Conservation (phyloP, 2,329 filamentous ascomycete genomes). For the Clonostachys rosea region DNA sequence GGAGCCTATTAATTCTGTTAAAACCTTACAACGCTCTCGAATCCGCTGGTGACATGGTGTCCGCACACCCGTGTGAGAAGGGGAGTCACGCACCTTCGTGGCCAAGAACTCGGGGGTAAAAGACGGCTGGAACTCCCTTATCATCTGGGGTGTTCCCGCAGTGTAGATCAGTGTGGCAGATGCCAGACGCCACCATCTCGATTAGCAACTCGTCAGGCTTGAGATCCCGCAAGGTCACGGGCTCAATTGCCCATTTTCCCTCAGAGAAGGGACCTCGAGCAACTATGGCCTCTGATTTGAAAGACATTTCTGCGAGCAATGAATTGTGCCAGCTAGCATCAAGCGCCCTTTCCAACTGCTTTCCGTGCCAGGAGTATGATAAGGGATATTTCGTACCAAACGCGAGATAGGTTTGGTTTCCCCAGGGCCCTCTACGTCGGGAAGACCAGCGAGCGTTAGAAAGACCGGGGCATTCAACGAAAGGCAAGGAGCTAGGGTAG, state of each 20-base stretch:
- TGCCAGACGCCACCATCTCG: constrained; percentile 45
- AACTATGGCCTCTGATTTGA: constrained; percentile 19
- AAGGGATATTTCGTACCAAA: no score
- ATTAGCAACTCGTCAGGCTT: constrained; percentile 43
- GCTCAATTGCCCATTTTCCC: constrained; percentile 21
- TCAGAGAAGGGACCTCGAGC: constrained; percentile 20
- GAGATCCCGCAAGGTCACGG: constrained; percentile 16
- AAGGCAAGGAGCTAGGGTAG: no score
- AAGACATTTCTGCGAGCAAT: constrained; percentile 5
- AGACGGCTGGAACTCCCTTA: constrained; percentile 7
- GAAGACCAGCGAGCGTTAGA: no score
- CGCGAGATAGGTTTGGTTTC: no score
- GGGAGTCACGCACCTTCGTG: constrained; percentile 39
- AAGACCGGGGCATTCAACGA: no score
- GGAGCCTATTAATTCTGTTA: constrained; percentile 15
- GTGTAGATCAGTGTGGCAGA: constrained; percentile 50
- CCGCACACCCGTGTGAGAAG: background rate
- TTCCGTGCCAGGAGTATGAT: no score
- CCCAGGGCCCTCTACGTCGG: no score
- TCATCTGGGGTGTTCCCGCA: constrained; percentile 26
- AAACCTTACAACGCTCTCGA: background rate
- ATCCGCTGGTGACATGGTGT: background rate
- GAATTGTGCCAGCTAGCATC: no score
- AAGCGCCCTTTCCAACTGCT: no score
- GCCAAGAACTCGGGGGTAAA: constrained; percentile 31